These are phyloP conservation scores for Fusarium caatingaense DNA, from an alignment of 2,329 filamentous ascomycete genomes.

Conservation along the genomic window DNA sequence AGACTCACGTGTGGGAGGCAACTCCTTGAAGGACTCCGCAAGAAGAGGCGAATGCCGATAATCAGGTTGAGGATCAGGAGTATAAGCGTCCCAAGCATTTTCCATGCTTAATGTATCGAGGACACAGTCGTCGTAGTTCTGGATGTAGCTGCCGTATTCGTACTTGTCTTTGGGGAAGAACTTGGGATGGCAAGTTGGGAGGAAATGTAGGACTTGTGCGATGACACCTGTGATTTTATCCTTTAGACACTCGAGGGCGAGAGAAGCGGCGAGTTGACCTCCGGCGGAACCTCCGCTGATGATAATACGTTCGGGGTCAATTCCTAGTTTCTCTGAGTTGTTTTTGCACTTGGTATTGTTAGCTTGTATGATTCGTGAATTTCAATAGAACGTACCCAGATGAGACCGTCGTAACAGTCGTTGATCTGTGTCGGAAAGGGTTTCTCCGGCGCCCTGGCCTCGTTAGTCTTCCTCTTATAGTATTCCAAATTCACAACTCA, in stretches of 20 bases:
- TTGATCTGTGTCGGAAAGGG: conserved; percentile 38
- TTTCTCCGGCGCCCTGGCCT: conserved; percentile 32
- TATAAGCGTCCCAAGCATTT: conserved; percentile 19
- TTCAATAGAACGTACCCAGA: conserved; percentile 28
- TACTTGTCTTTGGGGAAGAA: conserved; percentile 38
- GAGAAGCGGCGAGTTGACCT: conserved; percentile 34
- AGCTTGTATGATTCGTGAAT: neutral
- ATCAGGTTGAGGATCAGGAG: conserved; percentile 17
- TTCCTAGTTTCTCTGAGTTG: conserved; percentile 28
- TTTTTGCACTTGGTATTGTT: conserved; percentile 31
- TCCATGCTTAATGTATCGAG: conserved; percentile 26
- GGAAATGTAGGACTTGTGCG: conserved; percentile 41
- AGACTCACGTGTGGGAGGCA: conserved; percentile 36
- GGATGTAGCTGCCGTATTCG: conserved; percentile 41
- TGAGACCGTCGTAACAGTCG: conserved; percentile 40
- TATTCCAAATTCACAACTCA: neutral
- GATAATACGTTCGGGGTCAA: conserved; percentile 38
- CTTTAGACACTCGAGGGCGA: conserved; percentile 22
- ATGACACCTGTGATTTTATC: conserved; percentile 32
- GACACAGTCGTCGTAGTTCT: conserved; percentile 30
- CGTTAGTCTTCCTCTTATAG: too few relatives aligned
- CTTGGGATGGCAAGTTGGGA: conserved; percentile 39
- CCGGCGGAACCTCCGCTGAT: conserved; percentile 40
- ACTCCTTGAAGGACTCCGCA: conserved; percentile 13
- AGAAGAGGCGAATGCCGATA: conserved; percentile 41